A percentile compares a stretch with the other conserved stretches of the same genome.
phyloP scores from a whole-genome alignment of 805 yeast species.

The Wickerhamomyces hampshirensis region DNA sequence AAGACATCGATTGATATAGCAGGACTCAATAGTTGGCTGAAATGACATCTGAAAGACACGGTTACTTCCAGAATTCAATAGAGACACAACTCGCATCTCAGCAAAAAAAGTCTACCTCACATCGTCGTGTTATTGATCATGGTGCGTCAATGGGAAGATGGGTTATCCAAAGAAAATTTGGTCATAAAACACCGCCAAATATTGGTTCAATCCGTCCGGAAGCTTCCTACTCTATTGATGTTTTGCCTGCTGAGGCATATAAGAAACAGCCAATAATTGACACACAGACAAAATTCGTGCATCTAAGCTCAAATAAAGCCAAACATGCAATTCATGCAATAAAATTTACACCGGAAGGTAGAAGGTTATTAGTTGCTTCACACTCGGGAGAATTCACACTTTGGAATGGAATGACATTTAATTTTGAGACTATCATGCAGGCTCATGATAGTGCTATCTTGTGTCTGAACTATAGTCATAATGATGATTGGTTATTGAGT shows the following conservation, averaged over 20 bases:
- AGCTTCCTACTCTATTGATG: constrained; percentile 55
- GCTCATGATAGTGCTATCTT: constrained; percentile 93
- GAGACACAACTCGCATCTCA: constrained; percentile 32
- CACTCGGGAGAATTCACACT: constrained; percentile 94
- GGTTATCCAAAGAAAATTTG: constrained; percentile 43
- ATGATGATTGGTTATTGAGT: constrained; percentile 90
- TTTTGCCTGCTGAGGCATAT: constrained; percentile 65
- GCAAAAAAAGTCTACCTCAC: constrained; percentile 43
- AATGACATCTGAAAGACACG: constrained; percentile 1
- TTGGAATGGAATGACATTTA: constrained; percentile 95
- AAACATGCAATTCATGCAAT: constrained; percentile 86
- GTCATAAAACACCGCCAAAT: constrained; percentile 40
- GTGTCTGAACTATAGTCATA: constrained; percentile 74
- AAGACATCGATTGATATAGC: too few species aligned
- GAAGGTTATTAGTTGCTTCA: constrained; percentile 83
- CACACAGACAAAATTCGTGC: constrained; percentile 77
- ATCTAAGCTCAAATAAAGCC: constrained; percentile 84
- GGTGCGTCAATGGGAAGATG: constrained; percentile 71
- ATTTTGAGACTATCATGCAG: constrained; percentile 96
- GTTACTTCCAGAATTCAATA: constrained; percentile 20
- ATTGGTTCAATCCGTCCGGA: constrained; percentile 53
- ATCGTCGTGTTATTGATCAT: constrained; percentile 72
- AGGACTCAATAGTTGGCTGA: neutral
- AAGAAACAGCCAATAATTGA: constrained; percentile 50
- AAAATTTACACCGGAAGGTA: constrained; percentile 96